phyloP scores from a whole-genome alignment of 768 basidiomycete genomes.

The Agrocybe pediades region DNA sequence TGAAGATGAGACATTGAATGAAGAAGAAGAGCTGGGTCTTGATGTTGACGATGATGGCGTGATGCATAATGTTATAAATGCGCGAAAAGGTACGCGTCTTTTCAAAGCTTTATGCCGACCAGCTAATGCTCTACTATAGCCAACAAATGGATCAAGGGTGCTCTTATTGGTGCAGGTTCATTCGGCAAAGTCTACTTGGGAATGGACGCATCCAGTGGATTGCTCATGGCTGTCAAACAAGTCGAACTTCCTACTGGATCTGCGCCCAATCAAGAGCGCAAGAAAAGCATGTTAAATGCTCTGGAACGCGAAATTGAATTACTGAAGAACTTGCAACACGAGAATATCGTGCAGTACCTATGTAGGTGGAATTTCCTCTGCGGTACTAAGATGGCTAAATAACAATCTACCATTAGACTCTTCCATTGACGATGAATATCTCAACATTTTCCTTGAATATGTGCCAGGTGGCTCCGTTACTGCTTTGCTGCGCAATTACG shows the following conservation, averaged over 20 bases:
- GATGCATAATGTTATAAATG: constrained; percentile 32
- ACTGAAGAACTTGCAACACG: constrained; percentile 88
- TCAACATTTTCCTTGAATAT: constrained; percentile 98
- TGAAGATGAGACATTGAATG: constrained; percentile 43
- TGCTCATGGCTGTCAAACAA: constrained; percentile 98
- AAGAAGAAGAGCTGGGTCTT: constrained; percentile 39
- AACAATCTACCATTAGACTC: constrained; percentile 63
- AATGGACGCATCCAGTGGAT: constrained; percentile 88
- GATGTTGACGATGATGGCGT: constrained; percentile 42
- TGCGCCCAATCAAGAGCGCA: constrained; percentile 87
- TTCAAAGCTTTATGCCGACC: not conserved
- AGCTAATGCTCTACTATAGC: constrained; percentile 40
- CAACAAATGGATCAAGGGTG: constrained; percentile 97
- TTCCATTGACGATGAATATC: constrained; percentile 83
- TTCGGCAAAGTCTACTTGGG: constrained; percentile 96
- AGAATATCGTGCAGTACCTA: constrained; percentile 97
- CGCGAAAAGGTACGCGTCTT: constrained; percentile 24
- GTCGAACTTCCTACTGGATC: constrained; percentile 88
- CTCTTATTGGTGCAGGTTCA: constrained; percentile 91
- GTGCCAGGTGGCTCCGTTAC: constrained; percentile 95
- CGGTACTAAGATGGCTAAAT: not conserved
- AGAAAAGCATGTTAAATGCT: constrained; percentile 90
- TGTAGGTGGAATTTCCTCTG: constrained; percentile 52
- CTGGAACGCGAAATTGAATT: constrained; percentile 94
- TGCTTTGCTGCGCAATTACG: constrained; percentile 85